A percentile compares a stretch with the other conserved stretches of the same genome.
phyloP scores from a whole-genome alignment of 2,329 filamentous ascomycete genomes.

The Tolypocladium sp. region DNA sequence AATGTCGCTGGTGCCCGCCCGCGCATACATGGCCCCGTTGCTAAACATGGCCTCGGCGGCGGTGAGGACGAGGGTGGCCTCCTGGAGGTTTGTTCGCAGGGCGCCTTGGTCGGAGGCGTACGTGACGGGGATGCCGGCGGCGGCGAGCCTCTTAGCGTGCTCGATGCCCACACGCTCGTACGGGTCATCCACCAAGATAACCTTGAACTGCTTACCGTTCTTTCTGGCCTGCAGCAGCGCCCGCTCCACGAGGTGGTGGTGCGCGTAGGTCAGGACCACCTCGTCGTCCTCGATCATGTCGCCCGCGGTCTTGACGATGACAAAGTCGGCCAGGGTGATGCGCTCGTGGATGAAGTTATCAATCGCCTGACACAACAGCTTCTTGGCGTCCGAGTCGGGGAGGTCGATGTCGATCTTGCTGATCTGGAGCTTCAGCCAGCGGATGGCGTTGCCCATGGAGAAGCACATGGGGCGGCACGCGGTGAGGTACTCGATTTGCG shows the following conservation, averaged over 20 bases:
- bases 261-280: slow-evolving; percentile 77
- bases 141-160: slow-evolving; percentile 59
- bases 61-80: slow-evolving; percentile 66
- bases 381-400: slow-evolving; percentile 74
- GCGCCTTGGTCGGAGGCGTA: slow-evolving; percentile 74
- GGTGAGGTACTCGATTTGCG: slow-evolving; percentile 90
- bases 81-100: slow-evolving; percentile 61
- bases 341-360: slow-evolving; percentile 87
- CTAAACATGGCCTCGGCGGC: slow-evolving; percentile 93
- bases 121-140: slow-evolving; percentile 63
- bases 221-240: slow-evolving; percentile 65
- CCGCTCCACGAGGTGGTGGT: slow-evolving; percentile 78
- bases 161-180: slow-evolving; percentile 41
- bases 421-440: slow-evolving; percentile 88
- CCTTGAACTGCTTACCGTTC: slow-evolving; percentile 65
- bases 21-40: slow-evolving; percentile 83
- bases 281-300: slow-evolving; percentile 71
- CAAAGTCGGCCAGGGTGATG: slow-evolving; percentile 75
- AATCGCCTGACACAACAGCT: slow-evolving; percentile 67
- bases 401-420: slow-evolving; percentile 82
- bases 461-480: slow-evolving; percentile 94
- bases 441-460: slow-evolving; percentile 93
- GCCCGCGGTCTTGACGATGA: slow-evolving; percentile 70
- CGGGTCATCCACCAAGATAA: slow-evolving; percentile 72
- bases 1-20: slow-evolving; percentile 77